Conservation (phyloP, 2,329 filamentous ascomycete genomes). For the Zopfia rhizophila region DNA sequence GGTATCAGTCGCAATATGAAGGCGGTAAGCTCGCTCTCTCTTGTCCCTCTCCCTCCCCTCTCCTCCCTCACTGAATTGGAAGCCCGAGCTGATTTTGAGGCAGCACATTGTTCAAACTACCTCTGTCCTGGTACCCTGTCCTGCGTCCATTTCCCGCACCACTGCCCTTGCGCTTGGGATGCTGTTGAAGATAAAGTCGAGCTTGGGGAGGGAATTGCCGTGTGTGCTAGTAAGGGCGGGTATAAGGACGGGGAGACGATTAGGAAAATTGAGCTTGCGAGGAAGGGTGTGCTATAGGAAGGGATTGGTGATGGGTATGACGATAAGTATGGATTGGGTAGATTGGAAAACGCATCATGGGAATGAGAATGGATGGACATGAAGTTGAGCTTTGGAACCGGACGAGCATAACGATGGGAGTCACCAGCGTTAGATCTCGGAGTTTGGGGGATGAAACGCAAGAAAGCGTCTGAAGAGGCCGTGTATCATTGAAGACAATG, state of each 20-base stretch:
- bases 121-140: constrained; percentile 93
- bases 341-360: no score
- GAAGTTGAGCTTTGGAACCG: no score
- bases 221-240: constrained; percentile 80
- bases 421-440: no score
- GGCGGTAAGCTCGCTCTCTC: constrained; percentile 61
- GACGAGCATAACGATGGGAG: no score
- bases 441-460: no score
- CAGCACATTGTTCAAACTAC: constrained; percentile 90
- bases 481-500: no score
- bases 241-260: constrained; percentile 76
- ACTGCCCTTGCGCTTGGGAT: constrained; percentile 90
- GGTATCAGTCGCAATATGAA: constrained; percentile 79
- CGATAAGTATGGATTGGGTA: no score
- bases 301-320: neutral
- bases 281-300: constrained; percentile 76
- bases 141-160: constrained; percentile 95
- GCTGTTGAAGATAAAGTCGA: constrained; percentile 72
- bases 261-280: constrained; percentile 80
- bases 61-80: constrained; percentile 34
- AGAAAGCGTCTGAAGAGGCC: no score
- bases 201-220: constrained; percentile 76
- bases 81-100: constrained; percentile 22
- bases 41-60: neutral
- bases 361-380: no score